Conservation (phyloP, 1,284 basidiomycete species). For the Schizopora paradoxa region DNA sequence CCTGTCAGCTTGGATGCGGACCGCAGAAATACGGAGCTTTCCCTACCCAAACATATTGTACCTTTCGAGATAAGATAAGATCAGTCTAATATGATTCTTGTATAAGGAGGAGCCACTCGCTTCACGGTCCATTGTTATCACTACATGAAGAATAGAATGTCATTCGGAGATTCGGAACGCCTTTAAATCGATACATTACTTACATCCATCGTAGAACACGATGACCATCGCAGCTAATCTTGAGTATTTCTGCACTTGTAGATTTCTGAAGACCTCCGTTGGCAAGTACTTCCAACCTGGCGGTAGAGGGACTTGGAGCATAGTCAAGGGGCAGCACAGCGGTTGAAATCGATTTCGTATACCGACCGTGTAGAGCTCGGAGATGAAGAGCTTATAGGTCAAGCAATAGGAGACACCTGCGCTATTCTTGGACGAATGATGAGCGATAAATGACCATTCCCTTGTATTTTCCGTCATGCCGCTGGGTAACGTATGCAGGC, state of each 20-base stretch:
- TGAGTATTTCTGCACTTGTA: slow-evolving; percentile 5
- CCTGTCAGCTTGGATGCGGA: no score
- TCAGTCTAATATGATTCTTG: not conserved
- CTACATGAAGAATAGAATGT: not conserved
- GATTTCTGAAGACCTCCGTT: not conserved
- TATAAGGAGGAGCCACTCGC: not conserved
- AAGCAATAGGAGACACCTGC: no score
- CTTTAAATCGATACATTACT: not conserved
- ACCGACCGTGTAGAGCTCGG: not conserved
- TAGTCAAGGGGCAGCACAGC: not conserved
- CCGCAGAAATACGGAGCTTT: no score
- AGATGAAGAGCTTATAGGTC: not conserved
- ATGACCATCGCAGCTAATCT: slow-evolving; percentile 6
- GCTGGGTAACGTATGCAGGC: no score
- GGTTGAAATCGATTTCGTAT: not conserved
- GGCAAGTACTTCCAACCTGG: not conserved
- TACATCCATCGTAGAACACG: slow-evolving; percentile 1
- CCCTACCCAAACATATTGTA: slow-evolving; percentile 5
- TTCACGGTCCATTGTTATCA: slow-evolving; percentile 5
- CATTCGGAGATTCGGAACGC: not conserved
- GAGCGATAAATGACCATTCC: no score
- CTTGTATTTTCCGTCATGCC: no score
- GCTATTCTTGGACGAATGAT: no score
- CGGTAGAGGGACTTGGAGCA: not conserved
- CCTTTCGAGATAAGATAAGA: not conserved